Percentiles rank a stretch among this genome's conserved stretches.
Conservation (phyloP, 106 monocot species). For the Allium sativum region DNA sequence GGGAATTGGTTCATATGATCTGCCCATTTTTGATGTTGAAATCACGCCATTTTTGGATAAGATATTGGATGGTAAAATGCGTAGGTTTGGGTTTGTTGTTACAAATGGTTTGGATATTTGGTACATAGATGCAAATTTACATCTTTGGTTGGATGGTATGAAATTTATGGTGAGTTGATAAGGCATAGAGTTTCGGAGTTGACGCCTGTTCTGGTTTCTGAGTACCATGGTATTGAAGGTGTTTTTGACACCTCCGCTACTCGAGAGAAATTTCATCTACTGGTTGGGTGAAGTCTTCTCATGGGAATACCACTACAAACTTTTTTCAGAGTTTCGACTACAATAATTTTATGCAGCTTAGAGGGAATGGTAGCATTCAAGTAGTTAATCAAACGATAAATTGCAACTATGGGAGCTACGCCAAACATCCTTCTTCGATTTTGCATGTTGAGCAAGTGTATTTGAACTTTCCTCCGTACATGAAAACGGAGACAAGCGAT, state of each 20-base stretch:
- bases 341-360: constrained; percentile 43
- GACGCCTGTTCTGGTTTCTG: constrained; percentile 17
- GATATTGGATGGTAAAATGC: constrained; percentile 66
- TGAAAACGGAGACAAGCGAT: constrained; percentile 33
- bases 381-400: constrained; percentile 70
- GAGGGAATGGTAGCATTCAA: constrained; percentile 41
- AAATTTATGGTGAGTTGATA: constrained; percentile 42
- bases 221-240: constrained; percentile 65
- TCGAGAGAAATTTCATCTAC: constrained; percentile 41
- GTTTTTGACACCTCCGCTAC: constrained; percentile 36
- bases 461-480: constrained; percentile 51
- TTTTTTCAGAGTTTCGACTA: constrained; percentile 51
- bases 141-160: constrained; percentile 75
- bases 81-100: constrained; percentile 64
- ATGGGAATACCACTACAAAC: constrained; percentile 73
- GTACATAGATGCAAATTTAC: constrained; percentile 89
- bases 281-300: constrained; percentile 85
- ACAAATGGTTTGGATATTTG: constrained; percentile 62
- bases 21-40: constrained; percentile 78
- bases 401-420: constrained; percentile 30
- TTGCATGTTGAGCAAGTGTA: constrained; percentile 48
- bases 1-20: constrained; percentile 84
- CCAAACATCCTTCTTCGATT: constrained; percentile 24
- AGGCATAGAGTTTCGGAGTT: constrained; percentile 30
- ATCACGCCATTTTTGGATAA: constrained; percentile 75